Percentiles rank a stretch among this genome's conserved stretches.
These are phyloP conservation scores for Penicillium paxilli DNA, from an alignment of 495 filamentous ascomycete species.

Conservation along the genomic window DNA sequence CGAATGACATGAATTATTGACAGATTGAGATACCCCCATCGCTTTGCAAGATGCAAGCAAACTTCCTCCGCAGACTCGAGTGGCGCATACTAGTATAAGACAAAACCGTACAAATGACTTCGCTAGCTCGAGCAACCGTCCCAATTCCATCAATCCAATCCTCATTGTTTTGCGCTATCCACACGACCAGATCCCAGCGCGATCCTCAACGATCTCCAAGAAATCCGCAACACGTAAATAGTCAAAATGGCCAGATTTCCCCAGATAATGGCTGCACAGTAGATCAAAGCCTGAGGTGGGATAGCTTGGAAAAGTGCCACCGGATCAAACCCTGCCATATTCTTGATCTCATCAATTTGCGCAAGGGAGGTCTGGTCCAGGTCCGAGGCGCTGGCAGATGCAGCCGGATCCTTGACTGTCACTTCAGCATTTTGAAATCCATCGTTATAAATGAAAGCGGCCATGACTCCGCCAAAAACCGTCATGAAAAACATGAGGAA, in stretches of 20 bases:
- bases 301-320: conserved; percentile 4
- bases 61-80: no score
- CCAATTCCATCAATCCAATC: neutral
- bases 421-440: neutral
- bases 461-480: conserved; percentile 12
- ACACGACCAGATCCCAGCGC: neutral
- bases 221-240: conserved; percentile 15
- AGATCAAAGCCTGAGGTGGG: conserved; percentile 12
- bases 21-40: no score
- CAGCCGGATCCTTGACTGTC: neutral
- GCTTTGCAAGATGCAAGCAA: no score
- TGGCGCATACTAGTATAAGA: no score
- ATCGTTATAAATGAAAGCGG: conserved; percentile 11
- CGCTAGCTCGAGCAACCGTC: neutral
- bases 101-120: no score
- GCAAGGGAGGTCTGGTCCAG: neutral
- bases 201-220: conserved; percentile 11
- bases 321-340: conserved; percentile 12
- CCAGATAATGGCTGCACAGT: conserved; percentile 12
- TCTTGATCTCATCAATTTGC: conserved; percentile 11
- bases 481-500: conserved; percentile 14
- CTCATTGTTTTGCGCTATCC: neutral
- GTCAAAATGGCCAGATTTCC: conserved; percentile 10
- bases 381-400: neutral
- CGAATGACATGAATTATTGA: no score